These are phyloP conservation scores for Mycena capillaripes DNA, from an alignment of 768 basidiomycete species.

Conservation along the genomic window DNA sequence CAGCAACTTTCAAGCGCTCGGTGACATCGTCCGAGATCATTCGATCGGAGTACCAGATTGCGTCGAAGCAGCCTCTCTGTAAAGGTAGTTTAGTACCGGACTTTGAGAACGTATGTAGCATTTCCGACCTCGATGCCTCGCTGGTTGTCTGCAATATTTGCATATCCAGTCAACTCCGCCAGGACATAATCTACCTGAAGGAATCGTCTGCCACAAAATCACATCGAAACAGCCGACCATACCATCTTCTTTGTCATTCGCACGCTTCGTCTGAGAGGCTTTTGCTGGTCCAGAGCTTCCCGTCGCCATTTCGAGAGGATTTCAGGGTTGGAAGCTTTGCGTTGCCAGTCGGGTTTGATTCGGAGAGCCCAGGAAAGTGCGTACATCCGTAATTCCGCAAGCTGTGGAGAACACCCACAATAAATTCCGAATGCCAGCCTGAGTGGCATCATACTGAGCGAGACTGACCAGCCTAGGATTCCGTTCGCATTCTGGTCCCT, in stretches of 20 bases:
- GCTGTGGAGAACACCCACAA: too few relatives aligned
- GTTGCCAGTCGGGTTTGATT: slow-evolving; percentile 32
- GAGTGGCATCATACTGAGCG: too few relatives aligned
- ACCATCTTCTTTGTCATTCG: slow-evolving; percentile 13
- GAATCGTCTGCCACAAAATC: background rate
- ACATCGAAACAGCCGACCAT: background rate
- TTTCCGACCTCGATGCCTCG: slow-evolving; percentile 27
- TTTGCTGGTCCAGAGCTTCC: slow-evolving; percentile 25
- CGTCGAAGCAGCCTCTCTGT: slow-evolving; percentile 32
- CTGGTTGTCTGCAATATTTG: slow-evolving; percentile 20
- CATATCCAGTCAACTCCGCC: slow-evolving; percentile 31
- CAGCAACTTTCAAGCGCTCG: slow-evolving; percentile 18
- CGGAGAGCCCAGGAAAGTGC: slow-evolving; percentile 31
- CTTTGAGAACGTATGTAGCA: background rate
- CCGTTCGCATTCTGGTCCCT: background rate
- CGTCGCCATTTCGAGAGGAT: slow-evolving; percentile 25
- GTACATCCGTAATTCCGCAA: slow-evolving; percentile 29
- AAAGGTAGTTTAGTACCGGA: background rate
- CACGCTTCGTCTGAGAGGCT: background rate
- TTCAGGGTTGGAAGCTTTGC: slow-evolving; percentile 6
- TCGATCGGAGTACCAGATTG: slow-evolving; percentile 37
- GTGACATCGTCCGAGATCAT: slow-evolving; percentile 32
- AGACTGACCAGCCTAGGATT: background rate
- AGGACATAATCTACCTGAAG: slow-evolving; percentile 33
- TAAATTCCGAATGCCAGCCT: too few relatives aligned